These are phyloP conservation scores for Chlorella ohadii DNA, from an alignment of 139 green algal species.

Conservation along the genomic window DNA sequence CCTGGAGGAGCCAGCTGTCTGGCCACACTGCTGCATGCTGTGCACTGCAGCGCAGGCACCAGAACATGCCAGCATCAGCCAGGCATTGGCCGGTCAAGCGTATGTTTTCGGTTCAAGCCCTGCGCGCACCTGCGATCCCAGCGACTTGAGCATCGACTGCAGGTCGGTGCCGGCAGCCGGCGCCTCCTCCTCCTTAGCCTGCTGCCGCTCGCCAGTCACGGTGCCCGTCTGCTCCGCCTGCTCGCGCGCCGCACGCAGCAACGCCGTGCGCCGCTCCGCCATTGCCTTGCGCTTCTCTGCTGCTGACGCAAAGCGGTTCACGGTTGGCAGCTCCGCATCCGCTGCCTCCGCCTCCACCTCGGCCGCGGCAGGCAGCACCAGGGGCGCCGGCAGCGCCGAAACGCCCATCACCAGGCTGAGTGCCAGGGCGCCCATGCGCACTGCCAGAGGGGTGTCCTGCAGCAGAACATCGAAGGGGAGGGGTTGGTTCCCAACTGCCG, in stretches of 20 bases:
- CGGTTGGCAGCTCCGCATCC: not conserved
- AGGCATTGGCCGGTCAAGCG: no score
- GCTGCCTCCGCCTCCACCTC: not conserved
- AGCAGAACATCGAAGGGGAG: no score
- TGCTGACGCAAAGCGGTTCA: conserved; percentile 1
- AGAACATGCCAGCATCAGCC: no score
- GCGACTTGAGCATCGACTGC: conserved; percentile 6
- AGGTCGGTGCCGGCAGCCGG: not conserved
- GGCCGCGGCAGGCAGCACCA: not conserved
- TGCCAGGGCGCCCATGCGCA: conserved; percentile 4
- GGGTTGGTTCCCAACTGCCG: not conserved
- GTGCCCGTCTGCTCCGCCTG: conserved; percentile 1
- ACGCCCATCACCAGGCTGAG: not conserved
- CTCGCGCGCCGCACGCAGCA: conserved; percentile 16
- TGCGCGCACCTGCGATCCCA: not conserved
- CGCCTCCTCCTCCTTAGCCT: not conserved
- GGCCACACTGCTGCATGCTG: no score
- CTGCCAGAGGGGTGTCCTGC: not conserved
- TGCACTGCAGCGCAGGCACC: no score
- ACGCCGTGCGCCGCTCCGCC: not conserved
- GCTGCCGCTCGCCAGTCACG: not conserved
- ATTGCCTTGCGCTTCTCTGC: conserved; percentile 4
- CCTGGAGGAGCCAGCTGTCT: no score
- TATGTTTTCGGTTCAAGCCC: not conserved
- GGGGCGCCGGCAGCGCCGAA: not conserved